Conservation (phyloP, 805 yeast species). For the Pichia phayaonensis region DNA sequence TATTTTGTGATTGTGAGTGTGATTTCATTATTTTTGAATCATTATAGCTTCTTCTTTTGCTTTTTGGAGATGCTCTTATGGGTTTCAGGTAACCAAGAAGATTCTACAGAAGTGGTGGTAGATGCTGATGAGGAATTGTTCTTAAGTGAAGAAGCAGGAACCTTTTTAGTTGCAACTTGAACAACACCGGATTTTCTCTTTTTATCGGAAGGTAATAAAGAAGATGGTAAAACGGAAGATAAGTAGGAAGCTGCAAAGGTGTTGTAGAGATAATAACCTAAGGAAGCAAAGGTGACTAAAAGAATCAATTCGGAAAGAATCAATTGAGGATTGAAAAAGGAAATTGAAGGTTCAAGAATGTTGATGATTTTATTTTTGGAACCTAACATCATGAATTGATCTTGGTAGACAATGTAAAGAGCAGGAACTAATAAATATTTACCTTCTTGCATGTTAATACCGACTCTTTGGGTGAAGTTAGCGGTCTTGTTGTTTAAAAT, state of each 20-base stretch:
- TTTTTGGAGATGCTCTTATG: slow-evolving; percentile 34
- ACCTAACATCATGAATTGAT: slow-evolving; percentile 45
- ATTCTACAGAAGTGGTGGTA: slow-evolving; percentile 1
- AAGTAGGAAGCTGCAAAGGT: slow-evolving; percentile 41
- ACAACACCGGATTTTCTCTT: slow-evolving; percentile 8
- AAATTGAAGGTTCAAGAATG: slow-evolving; percentile 58
- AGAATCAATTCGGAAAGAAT: slow-evolving; percentile 53
- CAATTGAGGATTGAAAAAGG: slow-evolving; percentile 67
- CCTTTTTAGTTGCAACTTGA: not conserved
- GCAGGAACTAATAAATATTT: slow-evolving; percentile 55
- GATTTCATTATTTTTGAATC: too few relatives aligned
- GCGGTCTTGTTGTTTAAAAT: slow-evolving; percentile 43
- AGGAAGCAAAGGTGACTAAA: slow-evolving; percentile 38
- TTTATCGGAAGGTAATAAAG: slow-evolving; percentile 22
- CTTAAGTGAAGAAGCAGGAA: slow-evolving; percentile 17
- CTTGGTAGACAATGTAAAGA: slow-evolving; percentile 43
- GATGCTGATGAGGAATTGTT: not conserved
- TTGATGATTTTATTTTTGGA: slow-evolving; percentile 50
- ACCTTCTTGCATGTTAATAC: slow-evolving; percentile 49
- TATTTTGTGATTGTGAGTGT: too few relatives aligned
- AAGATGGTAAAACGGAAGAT: slow-evolving; percentile 29
- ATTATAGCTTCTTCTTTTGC: slow-evolving; percentile 20
- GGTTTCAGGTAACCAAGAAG: slow-evolving; percentile 51
- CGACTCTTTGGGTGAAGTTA: slow-evolving; percentile 50
- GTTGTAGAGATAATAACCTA: slow-evolving; percentile 41